Conservation (phyloP, 345 rosid species). For the Nephelium lappaceum region DNA sequence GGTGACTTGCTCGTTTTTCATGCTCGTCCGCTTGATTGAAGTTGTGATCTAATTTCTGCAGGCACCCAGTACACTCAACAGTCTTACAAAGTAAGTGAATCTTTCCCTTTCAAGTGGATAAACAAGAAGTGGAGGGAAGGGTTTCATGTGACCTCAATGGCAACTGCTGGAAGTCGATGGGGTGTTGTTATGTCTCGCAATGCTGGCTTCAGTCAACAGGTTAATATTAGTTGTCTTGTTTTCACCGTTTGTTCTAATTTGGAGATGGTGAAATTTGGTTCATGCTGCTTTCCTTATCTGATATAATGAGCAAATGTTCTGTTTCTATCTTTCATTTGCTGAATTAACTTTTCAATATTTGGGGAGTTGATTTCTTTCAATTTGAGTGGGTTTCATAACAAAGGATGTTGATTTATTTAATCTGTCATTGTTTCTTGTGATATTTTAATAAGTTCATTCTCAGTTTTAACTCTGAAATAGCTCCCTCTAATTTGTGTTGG, state of each 20-base stretch:
- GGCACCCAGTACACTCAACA: slow-evolving; percentile 92
- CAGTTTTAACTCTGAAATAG: not conserved
- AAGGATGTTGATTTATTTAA: not conserved
- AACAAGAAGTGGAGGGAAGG: slow-evolving; percentile 99
- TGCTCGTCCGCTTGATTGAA: slow-evolving; percentile 1
- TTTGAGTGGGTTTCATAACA: not conserved
- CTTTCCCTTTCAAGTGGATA: slow-evolving; percentile 97
- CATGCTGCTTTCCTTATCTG: not conserved
- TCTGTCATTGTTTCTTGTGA: not conserved
- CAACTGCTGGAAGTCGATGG: slow-evolving; percentile 96
- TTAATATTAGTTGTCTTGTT: slow-evolving; percentile 22
- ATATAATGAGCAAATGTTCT: not conserved
- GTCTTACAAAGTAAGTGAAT: slow-evolving; percentile 94
- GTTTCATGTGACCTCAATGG: slow-evolving; percentile 96
- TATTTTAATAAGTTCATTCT: not conserved
- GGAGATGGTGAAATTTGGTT: not conserved
- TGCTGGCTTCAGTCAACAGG: slow-evolving; percentile 95
- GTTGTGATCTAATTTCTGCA: slow-evolving; percentile 32
- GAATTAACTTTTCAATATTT: not conserved
- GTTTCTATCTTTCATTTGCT: not conserved
- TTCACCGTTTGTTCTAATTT: not conserved
- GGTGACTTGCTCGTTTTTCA: not conserved
- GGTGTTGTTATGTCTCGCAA: slow-evolving; percentile 99
- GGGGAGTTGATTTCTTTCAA: not conserved
- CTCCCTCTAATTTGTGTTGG: slow-evolving; percentile 1